Base-by-base conservation (phyloP, 148 eudicot species). In the Spergularia bocconei region DNA sequence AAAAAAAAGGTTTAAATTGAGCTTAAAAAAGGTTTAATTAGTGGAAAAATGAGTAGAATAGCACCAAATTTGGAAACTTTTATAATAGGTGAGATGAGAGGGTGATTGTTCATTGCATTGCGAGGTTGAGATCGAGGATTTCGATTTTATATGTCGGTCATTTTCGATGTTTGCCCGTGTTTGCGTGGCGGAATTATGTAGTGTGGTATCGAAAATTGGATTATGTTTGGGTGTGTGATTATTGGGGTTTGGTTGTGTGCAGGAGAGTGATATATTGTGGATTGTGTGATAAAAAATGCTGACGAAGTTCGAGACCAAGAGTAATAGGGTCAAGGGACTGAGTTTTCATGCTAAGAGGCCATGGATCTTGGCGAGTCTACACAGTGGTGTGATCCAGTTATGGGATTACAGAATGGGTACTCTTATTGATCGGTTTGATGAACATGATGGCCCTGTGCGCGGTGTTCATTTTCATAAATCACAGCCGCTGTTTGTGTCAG, bases 381-480 rank as follows among this genome's bases (percentile, higher is more conserved):
- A 93, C 86, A 93, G 97, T 48, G 98, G 98, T 56, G 98, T 91
- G 84, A 86, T 93, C 71, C 97, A 93, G 87, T 79, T 93, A 20
- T 93, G 98, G 98, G 98, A 93, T 80, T 93, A 93, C 78, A 77
- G 98, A 57, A 91, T 90, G 90, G 98, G 98, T 63, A 93, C 97
- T 39, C 90, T 93, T 29, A 88, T 93, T 59, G 98, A 93, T 80
- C 81, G 88, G 6, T 93, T 93, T 21, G 98, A 91, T 36, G 98
- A 93, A 83, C 98, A 91, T 36, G 97, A 93, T 84, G 98, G 98
- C 2, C 97, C 98, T 55, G 98, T 93, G 70, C 92, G 97, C 21
- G 98, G 97, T 13, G 95, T 93, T 36, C 91, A 91, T 78, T 93
- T 93, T 56, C 98, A 93, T 75, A 81, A 86, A 41, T 88, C 93